Evolutionary conservation across 805 yeast genomes (phyloP), one percentile per base, ranked within the genome.

Genomic region (Candida dajiaensis): DNA sequence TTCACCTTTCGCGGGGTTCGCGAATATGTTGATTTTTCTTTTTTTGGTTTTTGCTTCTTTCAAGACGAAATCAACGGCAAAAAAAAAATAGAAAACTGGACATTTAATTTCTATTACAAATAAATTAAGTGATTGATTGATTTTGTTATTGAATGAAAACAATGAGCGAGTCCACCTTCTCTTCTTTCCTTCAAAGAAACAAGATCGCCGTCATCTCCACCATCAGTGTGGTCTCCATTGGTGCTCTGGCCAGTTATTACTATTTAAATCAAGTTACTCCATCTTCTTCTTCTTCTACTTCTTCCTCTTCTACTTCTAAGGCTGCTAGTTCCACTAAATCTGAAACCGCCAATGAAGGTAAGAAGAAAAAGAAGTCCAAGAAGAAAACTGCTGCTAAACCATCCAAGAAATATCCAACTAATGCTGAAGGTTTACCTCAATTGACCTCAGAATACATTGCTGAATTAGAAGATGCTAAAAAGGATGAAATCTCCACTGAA

Each of bases 131-230:
- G n/a, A n/a, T n/a, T n/a, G n/a, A n/a, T n/a, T n/a, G n/a, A n/a
- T n/a, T n/a, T n/a, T n/a, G 8, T 22, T 6, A 22, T 22, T 22
- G 8, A 22, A 22, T 6, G 23, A 22, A 6, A 22, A 22, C 5
- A 22, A 22, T 33, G 36, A 33, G 36, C 11, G 36, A 33, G 12
- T 33, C 36, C 19, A 8, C 36, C 11, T 33, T 33, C 20, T 16
- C 20, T 8, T 52, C 61, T 19, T 70, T 70, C 55, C 45, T 70
- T 31, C 55, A 66, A 21, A 68, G 66, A 53, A 58, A 84, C 69
- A 83, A 76, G 63, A 69, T 78, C n/a, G 85, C 83, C 37, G 73
- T 85, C 45, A 68, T 79, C 28, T 76, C 83, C 40, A 72, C 88
- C 11, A 76, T 81, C 8, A 75, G 81, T 50, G 85, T 85, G 43